Conservation (phyloP, 306 rosid species). For the Ammopiptanthus mongolicus region DNA sequence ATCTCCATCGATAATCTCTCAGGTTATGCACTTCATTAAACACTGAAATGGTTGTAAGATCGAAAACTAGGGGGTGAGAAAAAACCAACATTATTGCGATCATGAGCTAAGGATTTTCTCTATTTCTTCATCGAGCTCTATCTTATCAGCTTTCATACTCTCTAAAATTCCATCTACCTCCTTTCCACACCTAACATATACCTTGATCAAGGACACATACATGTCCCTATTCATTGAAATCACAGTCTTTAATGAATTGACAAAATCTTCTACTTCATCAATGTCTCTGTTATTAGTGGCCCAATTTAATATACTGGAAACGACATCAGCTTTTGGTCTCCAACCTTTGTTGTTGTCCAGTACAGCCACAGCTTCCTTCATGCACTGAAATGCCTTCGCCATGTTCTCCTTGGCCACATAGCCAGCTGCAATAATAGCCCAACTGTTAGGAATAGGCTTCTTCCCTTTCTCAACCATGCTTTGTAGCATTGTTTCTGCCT, state of each 20-base stretch:
- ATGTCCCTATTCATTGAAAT: conserved; percentile 44
- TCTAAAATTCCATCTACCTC: conserved; percentile 37
- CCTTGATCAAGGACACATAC: conserved; percentile 45
- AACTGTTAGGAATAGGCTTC: conserved; percentile 67
- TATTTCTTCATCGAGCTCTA: conserved; percentile 43
- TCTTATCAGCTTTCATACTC: conserved; percentile 38
- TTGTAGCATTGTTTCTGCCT: conserved; percentile 40
- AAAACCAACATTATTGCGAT: neutral
- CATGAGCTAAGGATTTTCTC: conserved; percentile 28
- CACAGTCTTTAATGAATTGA: conserved; percentile 44
- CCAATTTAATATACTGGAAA: conserved; percentile 53
- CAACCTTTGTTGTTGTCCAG: conserved; percentile 41
- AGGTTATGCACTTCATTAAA: neutral
- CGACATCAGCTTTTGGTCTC: conserved; percentile 48
- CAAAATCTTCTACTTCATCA: conserved; percentile 48
- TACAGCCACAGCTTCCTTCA: conserved; percentile 51
- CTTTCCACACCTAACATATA: conserved; percentile 36
- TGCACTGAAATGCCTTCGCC: conserved; percentile 60
- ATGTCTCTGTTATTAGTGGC: conserved; percentile 27
- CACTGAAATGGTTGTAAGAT: neutral
- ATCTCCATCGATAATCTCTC: neutral
- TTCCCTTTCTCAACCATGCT: conserved; percentile 41
- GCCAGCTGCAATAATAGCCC: conserved; percentile 63
- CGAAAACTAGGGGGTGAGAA: neutral
- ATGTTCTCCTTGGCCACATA: conserved; percentile 49